These are phyloP conservation scores for Cryptococcus sp. DNA, from an alignment of 1,284 basidiomycete genomes.

Conservation along the genomic window DNA sequence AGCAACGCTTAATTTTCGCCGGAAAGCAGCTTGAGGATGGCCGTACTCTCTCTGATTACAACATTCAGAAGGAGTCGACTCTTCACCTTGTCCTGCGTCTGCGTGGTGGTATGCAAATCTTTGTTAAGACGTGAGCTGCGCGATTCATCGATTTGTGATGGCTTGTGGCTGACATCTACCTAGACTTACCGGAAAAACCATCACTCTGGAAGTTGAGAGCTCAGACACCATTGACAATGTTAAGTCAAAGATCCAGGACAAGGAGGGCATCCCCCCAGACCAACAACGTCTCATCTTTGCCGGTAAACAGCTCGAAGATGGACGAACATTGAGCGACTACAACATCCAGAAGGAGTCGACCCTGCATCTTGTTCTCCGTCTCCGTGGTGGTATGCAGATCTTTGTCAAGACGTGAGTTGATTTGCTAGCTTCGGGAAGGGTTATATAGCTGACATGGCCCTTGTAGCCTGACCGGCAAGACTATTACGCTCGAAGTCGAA, in stretches of 20 bases:
- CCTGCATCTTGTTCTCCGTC: conserved; percentile 55
- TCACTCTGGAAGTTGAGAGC: conserved; percentile 84
- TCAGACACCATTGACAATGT: conserved; percentile 92
- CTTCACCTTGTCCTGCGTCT: conserved; percentile 70
- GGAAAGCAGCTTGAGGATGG: conserved; percentile 95
- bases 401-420: conserved; percentile 36
- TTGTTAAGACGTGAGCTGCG: conserved; percentile 61
- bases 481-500: conserved; percentile 87
- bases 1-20: conserved; percentile 94
- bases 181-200: conserved; percentile 68
- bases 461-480: conserved; percentile 62
- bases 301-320: conserved; percentile 60
- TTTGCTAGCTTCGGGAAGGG: background rate
- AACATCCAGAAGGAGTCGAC: conserved; percentile 47
- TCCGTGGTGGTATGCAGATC: conserved; percentile 51
- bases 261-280: conserved; percentile 77
- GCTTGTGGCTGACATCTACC: conserved; percentile 10
- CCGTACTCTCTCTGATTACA: conserved; percentile 82
- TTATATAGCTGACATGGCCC: background rate
- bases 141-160: too few relatives aligned
- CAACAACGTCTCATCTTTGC: conserved; percentile 61
- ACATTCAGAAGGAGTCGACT: conserved; percentile 92
- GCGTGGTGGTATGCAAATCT: conserved; percentile 60
- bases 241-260: conserved; percentile 50
- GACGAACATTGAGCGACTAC: conserved; percentile 82